Percentiles rank a stretch among this genome's conserved stretches.
phyloP scores from a whole-genome alignment of 78 protist species.

The Pelomyxa schiedti region DNA sequence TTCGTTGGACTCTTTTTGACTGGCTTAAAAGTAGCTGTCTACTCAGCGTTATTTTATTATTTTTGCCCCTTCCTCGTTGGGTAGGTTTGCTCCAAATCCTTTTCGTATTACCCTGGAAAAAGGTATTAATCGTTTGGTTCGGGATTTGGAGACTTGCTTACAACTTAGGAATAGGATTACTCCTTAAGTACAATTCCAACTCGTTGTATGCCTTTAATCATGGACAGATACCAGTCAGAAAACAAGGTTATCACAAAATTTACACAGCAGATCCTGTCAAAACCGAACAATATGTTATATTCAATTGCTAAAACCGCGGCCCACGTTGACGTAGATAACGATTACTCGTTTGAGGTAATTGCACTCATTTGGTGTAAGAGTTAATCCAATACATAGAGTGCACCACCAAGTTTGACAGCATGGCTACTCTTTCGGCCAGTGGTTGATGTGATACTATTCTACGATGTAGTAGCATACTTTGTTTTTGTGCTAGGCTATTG shows the following conservation, averaged over 20 bases:
- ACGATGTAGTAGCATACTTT: slow-evolving; percentile 43
- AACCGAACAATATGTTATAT: not conserved
- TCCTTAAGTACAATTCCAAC: slow-evolving; percentile 55
- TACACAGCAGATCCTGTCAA: not conserved
- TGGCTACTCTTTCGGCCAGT: slow-evolving; percentile 74
- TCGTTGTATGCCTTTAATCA: too few species aligned
- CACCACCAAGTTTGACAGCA: slow-evolving; percentile 57
- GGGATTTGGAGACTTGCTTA: slow-evolving; percentile 71
- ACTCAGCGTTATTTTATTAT: not conserved
- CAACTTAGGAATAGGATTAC: slow-evolving; percentile 63
- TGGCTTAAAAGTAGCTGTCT: not conserved
- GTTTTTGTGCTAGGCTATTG: not conserved
- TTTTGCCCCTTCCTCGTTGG: not conserved
- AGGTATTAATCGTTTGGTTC: slow-evolving; percentile 33
- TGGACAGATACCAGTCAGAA: too few species aligned
- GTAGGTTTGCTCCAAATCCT: not conserved
- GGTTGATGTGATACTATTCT: slow-evolving; percentile 61
- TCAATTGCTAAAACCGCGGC: too few species aligned
- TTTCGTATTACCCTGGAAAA: not conserved
- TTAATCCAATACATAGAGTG: too few species aligned
- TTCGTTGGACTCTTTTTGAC: not conserved
- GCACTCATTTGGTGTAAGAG: too few species aligned
- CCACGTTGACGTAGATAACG: slow-evolving; percentile 27
- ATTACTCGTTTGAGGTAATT: slow-evolving; percentile 50
- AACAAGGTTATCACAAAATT: slow-evolving; percentile 1